Percentiles rank a stretch among this genome's conserved stretches.
These are phyloP conservation scores for Lobosporangium transversale DNA, from an alignment of 192 early-diverging fungal species.

Conservation along the genomic window DNA sequence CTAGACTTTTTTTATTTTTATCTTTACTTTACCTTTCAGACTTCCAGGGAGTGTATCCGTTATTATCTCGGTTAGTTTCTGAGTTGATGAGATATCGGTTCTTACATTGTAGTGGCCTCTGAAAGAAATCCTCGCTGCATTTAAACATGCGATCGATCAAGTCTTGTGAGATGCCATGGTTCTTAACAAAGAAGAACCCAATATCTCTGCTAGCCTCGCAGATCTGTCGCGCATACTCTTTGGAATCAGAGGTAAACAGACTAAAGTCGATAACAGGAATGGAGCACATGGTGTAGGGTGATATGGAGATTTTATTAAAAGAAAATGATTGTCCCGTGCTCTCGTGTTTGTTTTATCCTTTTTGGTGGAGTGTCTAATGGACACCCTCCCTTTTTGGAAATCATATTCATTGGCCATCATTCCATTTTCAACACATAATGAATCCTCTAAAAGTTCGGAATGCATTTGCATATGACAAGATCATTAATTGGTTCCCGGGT, in stretches of 20 bases:
- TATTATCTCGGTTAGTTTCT: no score
- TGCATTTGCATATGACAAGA: conserved; percentile 64
- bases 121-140: conserved; percentile 64
- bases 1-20: neutral
- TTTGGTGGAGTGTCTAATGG: no score
- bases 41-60: conserved; percentile 65
- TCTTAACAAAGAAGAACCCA: conserved; percentile 71
- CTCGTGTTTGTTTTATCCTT: no score
- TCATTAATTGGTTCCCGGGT: conserved; percentile 89
- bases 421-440: conserved; percentile 7
- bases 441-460: conserved; percentile 34
- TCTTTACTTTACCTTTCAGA: conserved; percentile 60
- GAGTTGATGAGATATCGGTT: conserved; percentile 49
- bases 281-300: no score
- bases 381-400: neutral
- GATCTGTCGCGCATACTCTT: conserved; percentile 57
- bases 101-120: conserved; percentile 58
- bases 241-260: conserved; percentile 55
- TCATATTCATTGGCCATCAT: neutral
- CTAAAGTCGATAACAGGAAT: conserved; percentile 76
- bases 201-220: conserved; percentile 59
- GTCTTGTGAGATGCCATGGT: conserved; percentile 64
- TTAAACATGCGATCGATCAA: conserved; percentile 64
- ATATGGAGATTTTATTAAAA: no score
- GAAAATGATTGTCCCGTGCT: no score